phyloP scores from a whole-genome alignment of 257 asterid genomes.

The Plectranthus barbatus region DNA sequence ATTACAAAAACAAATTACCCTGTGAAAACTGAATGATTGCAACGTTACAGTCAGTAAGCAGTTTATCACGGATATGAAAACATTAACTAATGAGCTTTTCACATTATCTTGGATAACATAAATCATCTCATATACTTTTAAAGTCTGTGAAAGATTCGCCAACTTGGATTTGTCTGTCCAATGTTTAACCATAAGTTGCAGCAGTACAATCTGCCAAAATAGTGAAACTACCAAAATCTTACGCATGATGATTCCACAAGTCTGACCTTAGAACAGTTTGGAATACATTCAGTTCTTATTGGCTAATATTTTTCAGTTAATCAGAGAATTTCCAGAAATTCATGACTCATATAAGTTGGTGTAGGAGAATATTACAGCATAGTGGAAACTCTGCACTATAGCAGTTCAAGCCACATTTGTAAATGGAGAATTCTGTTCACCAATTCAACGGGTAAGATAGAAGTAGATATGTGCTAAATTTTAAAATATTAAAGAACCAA shows the following conservation, averaged over 20 bases:
- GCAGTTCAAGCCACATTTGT: constrained; percentile 1
- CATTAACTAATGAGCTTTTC: not conserved
- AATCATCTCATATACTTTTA: not conserved
- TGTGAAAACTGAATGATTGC: not conserved
- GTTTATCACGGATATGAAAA: not conserved
- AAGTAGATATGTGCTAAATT: not conserved
- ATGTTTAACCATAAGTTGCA: not conserved
- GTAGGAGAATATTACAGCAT: not conserved
- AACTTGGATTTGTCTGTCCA: not conserved
- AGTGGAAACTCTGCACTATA: not conserved
- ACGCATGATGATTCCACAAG: not conserved
- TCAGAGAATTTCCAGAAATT: not conserved
- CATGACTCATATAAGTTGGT: not conserved
- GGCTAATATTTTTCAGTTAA: not conserved
- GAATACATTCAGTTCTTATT: not conserved
- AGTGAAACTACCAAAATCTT: not conserved
- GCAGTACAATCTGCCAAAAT: not conserved
- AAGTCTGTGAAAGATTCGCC: not conserved
- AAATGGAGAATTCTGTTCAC: constrained; percentile 3
- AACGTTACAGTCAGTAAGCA: not conserved
- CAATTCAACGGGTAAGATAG: not conserved
- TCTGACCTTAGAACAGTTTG: not conserved
- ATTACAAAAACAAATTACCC: not conserved
- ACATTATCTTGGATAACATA: not conserved
- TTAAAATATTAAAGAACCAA: not conserved